Evolutionary conservation across 129 eudicot species (phyloP).

Genomic region (Flaveria bidentis): DNA sequence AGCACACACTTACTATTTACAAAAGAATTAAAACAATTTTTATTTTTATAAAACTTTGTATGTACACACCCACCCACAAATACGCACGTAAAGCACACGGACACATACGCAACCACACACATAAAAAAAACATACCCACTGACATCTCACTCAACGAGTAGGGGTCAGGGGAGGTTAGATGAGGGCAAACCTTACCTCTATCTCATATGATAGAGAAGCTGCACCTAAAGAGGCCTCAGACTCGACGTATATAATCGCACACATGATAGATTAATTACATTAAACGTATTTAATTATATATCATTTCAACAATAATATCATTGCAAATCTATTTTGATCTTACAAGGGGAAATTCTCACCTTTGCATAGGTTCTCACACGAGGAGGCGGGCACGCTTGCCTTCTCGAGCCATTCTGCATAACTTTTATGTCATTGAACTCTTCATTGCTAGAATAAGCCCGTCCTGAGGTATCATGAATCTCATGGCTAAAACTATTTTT

Average conservation of each 20-base stretch:
- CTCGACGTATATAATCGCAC: neutral
- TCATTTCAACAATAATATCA: neutral
- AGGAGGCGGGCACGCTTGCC: conserved; percentile 48
- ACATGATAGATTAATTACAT: neutral
- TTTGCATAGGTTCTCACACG: conserved; percentile 81
- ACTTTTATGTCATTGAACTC: conserved; percentile 61
- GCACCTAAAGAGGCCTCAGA: no score
- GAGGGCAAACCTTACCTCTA: no score
- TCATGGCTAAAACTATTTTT: conserved; percentile 59
- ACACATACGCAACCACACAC: no score
- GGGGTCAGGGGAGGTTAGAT: no score
- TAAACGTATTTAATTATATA: neutral
- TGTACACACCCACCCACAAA: no score
- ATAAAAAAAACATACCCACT: neutral
- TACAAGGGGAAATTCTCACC: conserved; percentile 38
- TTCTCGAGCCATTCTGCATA: conserved; percentile 55
- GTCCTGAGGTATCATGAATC: conserved; percentile 70
- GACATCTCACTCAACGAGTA: neutral
- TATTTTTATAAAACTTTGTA: no score
- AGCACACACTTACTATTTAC: no score
- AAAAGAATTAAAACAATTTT: no score
- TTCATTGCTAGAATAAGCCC: conserved; percentile 78
- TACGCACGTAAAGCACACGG: no score
- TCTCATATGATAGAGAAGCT: no score
- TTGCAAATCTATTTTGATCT: neutral